Percentiles rank a stretch among this genome's conserved stretches.
Evolutionary conservation across 805 yeast genomes (phyloP).

Genomic region (Tetrapisispora phaffii): DNA sequence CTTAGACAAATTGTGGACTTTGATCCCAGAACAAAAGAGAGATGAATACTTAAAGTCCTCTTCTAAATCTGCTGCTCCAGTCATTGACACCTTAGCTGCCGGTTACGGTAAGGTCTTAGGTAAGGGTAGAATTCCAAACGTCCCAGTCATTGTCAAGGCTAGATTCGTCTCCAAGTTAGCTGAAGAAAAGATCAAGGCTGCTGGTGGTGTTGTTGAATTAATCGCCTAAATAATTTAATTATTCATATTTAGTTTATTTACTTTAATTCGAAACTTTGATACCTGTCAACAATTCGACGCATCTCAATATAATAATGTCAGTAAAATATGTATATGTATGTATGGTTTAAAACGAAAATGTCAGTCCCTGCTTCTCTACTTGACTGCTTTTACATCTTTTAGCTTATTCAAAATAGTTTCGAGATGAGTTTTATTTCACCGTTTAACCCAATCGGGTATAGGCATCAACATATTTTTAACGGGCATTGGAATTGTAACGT

Average conservation of each 20-base stretch:
- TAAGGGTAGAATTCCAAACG: constrained; percentile 96
- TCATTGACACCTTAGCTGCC: constrained; percentile 96
- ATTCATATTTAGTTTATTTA: too few relatives aligned
- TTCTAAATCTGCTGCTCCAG: constrained; percentile 88
- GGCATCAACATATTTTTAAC: too few relatives aligned
- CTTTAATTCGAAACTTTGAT: too few relatives aligned
- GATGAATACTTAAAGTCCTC: constrained; percentile 84
- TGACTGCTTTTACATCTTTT: too few relatives aligned
- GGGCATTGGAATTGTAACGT: too few relatives aligned
- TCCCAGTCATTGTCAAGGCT: constrained; percentile 98
- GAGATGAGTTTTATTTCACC: not conserved
- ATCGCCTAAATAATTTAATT: constrained; percentile 60
- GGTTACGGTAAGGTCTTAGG: constrained; percentile 99
- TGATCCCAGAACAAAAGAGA: constrained; percentile 87
- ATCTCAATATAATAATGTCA: too few relatives aligned
- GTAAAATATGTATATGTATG: too few relatives aligned
- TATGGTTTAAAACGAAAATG: too few relatives aligned
- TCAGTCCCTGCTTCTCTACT: too few relatives aligned
- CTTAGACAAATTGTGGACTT: constrained; percentile 97
- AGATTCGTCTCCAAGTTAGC: constrained; percentile 98
- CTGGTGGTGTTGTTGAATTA: constrained; percentile 99
- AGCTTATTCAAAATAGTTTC: too few relatives aligned
- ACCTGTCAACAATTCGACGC: too few relatives aligned
- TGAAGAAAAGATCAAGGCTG: constrained; percentile 99
- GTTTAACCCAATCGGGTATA: not conserved